A percentile compares a stretch with the other conserved stretches of the same genome.
These are phyloP conservation scores for Halenospora varia DNA, from an alignment of 495 filamentous ascomycete genomes.

Conservation along the genomic window DNA sequence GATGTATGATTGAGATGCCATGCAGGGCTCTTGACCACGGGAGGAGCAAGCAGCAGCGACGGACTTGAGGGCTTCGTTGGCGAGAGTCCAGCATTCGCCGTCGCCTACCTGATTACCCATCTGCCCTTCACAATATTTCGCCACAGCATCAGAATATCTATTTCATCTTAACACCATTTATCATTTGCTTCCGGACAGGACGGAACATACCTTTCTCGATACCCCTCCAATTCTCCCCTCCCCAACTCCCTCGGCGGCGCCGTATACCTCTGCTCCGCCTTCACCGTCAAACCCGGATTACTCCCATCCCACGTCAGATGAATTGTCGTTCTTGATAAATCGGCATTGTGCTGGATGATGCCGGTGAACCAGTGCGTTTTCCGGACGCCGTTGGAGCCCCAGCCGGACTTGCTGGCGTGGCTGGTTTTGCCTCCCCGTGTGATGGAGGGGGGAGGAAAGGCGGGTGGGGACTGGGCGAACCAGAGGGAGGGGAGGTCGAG, in stretches of 20 bases:
- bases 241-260: constrained; percentile 29
- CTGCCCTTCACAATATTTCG: constrained; percentile 28
- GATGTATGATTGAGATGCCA: constrained; percentile 30
- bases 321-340: constrained; percentile 33
- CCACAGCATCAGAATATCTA: constrained; percentile 27
- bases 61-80: constrained; percentile 29
- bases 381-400: constrained; percentile 26
- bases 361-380: constrained; percentile 30
- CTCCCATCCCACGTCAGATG: constrained; percentile 36
- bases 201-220: constrained; percentile 12
- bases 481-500: constrained; percentile 32
- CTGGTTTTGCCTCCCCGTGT: constrained; percentile 16
- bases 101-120: constrained; percentile 35
- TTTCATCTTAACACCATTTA: neutral
- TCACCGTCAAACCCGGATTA: constrained; percentile 31
- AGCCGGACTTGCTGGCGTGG: constrained; percentile 23
- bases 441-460: constrained; percentile 28
- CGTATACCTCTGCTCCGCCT: constrained; percentile 34
- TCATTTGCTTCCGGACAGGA: neutral
- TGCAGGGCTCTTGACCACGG: constrained; percentile 26
- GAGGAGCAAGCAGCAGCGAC: constrained; percentile 25
- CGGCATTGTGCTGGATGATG: constrained; percentile 30
- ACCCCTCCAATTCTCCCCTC: constrained; percentile 14
- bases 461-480: constrained; percentile 31
- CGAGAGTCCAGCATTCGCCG: constrained; percentile 43